Evolutionary conservation across 768 basidiomycete genomes (phyloP), one percentile per base, ranked within the genome.

Genomic region (Agaricus sinodeliciosus): DNA sequence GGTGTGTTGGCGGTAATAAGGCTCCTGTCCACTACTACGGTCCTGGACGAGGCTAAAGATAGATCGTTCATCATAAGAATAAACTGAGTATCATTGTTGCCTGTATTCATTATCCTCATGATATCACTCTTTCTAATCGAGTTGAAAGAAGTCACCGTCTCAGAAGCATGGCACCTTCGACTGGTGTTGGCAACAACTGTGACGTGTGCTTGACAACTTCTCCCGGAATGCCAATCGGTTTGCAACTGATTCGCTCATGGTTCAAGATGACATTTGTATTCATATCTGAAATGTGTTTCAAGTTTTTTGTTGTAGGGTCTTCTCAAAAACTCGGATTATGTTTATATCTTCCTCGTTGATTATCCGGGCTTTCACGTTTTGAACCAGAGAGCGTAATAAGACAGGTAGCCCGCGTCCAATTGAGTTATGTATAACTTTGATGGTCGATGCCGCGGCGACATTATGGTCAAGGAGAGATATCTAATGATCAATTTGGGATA

Each of bases 191-290:
- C 44, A 68, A 66, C 41, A 55, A 57, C 31, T 49, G 62, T 34
- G 69, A 71, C 49, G 58, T 63, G 37, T 67, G 67, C 54, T 62
- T 62, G 31, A 54, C 66, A 25, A 48, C 65, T 36, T 59, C 67
- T 26, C 62, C 70, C 35, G 67, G 73, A 6, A 78, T 84, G 79
- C 85, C 85, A 5, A 83, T 84, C 25, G 85, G 85, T 16, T 61
- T 87, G 57, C 75, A 70, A n/a, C 42, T 87, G 85, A 85, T 72
- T 87, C 45, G 84, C 82, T 34, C 76, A 85, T 55, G 84, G 85
- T 67, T 73, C 75, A 40, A 69, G 76, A 56, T 76, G 72, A 60
- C 49, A 41, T 44, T 49, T 55, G 31, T 55, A 45, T 55, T 26
- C 25, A 16, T 50, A 42, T 28, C 53, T 49, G 26, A 42, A 25